phyloP scores from a whole-genome alignment of 176 grass and related monocot genomes.

The Microstegium vimineum region DNA sequence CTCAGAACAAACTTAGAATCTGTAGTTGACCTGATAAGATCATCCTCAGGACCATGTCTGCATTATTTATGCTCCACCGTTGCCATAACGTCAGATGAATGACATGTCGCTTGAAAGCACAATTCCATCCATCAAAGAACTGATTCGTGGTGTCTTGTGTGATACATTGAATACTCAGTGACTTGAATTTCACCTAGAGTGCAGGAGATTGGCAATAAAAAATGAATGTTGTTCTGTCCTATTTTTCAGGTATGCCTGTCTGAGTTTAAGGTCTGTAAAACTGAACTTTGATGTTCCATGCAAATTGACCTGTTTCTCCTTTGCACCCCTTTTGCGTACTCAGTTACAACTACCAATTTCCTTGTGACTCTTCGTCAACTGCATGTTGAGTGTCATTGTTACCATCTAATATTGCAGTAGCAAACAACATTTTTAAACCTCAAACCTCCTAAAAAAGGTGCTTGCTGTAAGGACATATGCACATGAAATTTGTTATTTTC shows the following conservation, averaged over 20 bases:
- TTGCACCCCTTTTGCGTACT: not conserved
- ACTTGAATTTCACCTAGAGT: conserved; percentile 11
- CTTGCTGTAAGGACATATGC: not conserved
- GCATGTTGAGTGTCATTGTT: not conserved
- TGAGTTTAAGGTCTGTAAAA: not conserved
- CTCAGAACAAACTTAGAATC: conserved; percentile 28
- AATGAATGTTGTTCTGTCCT: not conserved
- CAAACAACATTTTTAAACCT: conserved; percentile 2
- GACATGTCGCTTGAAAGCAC: conserved; percentile 30
- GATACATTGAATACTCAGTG: conserved; percentile 29
- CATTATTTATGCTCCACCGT: conserved; percentile 37
- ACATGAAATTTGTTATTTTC: too few species aligned
- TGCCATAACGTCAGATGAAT: conserved; percentile 33
- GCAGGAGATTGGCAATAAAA: conserved; percentile 9
- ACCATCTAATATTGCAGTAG: not conserved
- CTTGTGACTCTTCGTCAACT: not conserved
- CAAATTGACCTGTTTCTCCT: not conserved
- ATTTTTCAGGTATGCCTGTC: not conserved
- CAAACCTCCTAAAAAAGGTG: not conserved
- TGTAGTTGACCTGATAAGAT: conserved; percentile 40
- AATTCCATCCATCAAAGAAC: conserved; percentile 38
- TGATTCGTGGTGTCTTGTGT: conserved; percentile 47
- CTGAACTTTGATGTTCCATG: not conserved
- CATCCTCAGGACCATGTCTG: conserved; percentile 17
- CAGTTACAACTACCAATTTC: not conserved